Evolutionary conservation across 129 eudicot genomes (phyloP), one percentile per base, ranked within the genome.

Genomic region (Deinandra increscens): DNA sequence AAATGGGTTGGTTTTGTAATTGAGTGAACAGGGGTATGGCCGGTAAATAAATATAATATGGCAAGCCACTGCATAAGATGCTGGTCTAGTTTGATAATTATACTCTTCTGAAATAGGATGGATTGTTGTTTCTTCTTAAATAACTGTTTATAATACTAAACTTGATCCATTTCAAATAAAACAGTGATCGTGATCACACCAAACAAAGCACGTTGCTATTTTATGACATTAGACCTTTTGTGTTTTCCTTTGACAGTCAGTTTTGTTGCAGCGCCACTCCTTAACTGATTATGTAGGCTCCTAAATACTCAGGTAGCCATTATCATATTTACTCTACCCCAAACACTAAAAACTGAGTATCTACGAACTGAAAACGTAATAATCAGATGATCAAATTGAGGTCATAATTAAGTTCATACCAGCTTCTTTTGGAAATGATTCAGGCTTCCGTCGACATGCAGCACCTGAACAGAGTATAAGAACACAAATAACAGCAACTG

Each of bases 381-480:
- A n/a, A 41, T 44, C 34, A 22, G 6, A 60, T 38, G n/a, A 69
- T 26, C 23, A 69, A 69, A 45, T 13, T 56, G 39, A 56, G 6
- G 26, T 56, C 53, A 6, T 34, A 11, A 64, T 41, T 22, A 59
- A 71, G n/a, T 39, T 74, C 93, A 54, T 88, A 93, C 96, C 95
- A 39, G 76, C 44, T 72, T 89, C 88, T 71, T 85, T 60, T 38
- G 76, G 43, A 60, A 80, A 81, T 79, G 79, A 50, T 78, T 77
- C 68, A 36, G 79, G 80, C 79, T 89, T 83, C 31, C 80, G 80
- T 64, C 74, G 76, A 74, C 62, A 86, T 66, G 90, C 81, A 49
- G 81, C 78, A 37, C 92, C 75, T 39, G 79, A 89, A 76, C 92
- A 93, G 56, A 87, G 60, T 37, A 85, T 61, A 70, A 83, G 80